phyloP scores from a whole-genome alignment of 768 basidiomycete species.

The Leccinum broughii region DNA sequence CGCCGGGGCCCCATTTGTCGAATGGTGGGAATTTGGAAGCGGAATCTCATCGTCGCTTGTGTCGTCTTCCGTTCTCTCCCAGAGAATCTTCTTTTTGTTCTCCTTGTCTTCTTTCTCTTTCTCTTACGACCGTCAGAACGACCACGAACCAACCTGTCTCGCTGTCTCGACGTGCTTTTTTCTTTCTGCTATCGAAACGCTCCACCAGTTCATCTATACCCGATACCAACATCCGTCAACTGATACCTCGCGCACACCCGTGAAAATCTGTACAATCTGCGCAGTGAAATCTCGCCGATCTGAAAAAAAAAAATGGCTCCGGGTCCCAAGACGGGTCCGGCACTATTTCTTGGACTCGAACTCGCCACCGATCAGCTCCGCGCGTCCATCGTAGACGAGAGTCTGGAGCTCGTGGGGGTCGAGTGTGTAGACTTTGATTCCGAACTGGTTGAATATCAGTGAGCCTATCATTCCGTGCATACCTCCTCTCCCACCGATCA shows the following conservation, averaged over 20 bases:
- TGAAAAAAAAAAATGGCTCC: constrained; percentile 31
- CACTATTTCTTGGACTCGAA: constrained; percentile 85
- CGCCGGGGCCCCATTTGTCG: constrained; percentile 12
- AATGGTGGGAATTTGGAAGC: constrained; percentile 19
- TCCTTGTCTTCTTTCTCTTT: constrained; percentile 15
- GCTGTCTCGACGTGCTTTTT: constrained; percentile 5
- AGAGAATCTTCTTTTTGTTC: constrained; percentile 5
- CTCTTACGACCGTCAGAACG: constrained; percentile 31
- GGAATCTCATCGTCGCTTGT: constrained; percentile 15
- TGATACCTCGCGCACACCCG: constrained; percentile 15
- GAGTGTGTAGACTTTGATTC: constrained; percentile 83
- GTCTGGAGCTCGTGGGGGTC: constrained; percentile 77
- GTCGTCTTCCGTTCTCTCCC: constrained; percentile 11
- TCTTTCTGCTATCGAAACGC: constrained; percentile 14
- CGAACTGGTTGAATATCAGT: constrained; percentile 81
- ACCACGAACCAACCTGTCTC: constrained; percentile 14
- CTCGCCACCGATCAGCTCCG: constrained; percentile 82
- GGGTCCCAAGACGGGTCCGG: constrained; percentile 40
- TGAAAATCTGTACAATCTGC: constrained; percentile 7
- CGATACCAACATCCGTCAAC: constrained; percentile 29
- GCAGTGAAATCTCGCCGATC: constrained; percentile 6
- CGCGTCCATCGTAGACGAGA: constrained; percentile 81
- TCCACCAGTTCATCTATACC: constrained; percentile 25
- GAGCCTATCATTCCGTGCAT: constrained; percentile 35
- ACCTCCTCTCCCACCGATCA: constrained; percentile 4